Base-by-base conservation (phyloP, 1,284 basidiomycete genomes). In the Afroboletus lepidellus region DNA sequence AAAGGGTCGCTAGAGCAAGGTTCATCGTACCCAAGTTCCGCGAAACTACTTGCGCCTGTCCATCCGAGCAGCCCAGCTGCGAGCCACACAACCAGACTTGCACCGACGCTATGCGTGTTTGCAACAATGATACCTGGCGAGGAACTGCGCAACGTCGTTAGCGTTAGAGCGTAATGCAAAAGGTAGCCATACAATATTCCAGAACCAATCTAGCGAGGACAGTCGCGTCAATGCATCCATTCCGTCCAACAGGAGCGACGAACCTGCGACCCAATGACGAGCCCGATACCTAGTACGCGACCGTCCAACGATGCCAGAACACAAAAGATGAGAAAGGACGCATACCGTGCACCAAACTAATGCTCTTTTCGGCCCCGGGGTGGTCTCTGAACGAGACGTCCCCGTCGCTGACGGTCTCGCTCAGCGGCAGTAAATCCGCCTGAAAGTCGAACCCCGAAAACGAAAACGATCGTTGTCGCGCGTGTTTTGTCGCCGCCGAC, bases 11-110 rank as follows among this genome's bases (percentile, higher is more conserved):
- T 15, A 1, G 29, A 23, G 8, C 0, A 20, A 38, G 15, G 32
- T 5, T 81, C 13, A 6, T 41, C 85, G 33, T 84, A 85, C 49
- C 91, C 90, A 48, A 97, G 76, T 71, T 96, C 92, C 8, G 92
- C 92, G 66, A 87, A 95, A 59, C 88, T 92, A 66, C 90, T 92
- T 37, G 92, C 93, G 4, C 94, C 94, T 5, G 94, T 96, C 94
- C 94, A 97, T 3, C 83, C 92, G 12, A 98, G 74, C 12, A 94
- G 53, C 4, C 93, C 93, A 50, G 89, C 86, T 4, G 79, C 73
- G 11, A 90, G 11, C 92, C 92, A 95, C 8, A 94, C 90, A 13
- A 78, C 41, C 24, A 94, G 70, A 74, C 90, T 92, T 29, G 92
- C 91, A 9, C 92, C 92, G 2, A 92, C 85, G 62, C 87, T 92